These are phyloP conservation scores for Saccharomycopsis babjevae DNA, from an alignment of 805 yeast species.

Conservation along the genomic window DNA sequence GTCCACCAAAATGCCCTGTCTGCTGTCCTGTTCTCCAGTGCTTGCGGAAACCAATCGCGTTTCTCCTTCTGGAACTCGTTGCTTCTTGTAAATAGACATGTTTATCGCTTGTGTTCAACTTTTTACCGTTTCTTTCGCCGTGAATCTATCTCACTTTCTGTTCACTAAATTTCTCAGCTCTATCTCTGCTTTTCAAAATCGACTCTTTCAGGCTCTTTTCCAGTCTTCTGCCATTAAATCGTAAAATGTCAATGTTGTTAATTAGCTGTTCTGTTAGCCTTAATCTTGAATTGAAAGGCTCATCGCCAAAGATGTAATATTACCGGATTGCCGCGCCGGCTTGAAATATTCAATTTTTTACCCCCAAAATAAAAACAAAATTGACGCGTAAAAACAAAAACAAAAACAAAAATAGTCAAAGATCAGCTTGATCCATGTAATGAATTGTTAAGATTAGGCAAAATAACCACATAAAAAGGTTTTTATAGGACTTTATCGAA, in stretches of 20 bases:
- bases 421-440: neutral
- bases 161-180: no score
- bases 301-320: neutral
- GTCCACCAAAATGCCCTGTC: neutral
- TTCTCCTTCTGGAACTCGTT: neutral
- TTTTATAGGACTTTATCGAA: no score
- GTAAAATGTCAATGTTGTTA: no score
- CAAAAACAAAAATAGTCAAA: neutral
- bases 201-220: no score
- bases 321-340: neutral
- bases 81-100: conserved; percentile 8
- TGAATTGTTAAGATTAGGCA: no score
- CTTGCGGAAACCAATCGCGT: neutral
- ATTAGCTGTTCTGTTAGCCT: no score
- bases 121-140: neutral
- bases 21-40: no score
- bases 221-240: no score
- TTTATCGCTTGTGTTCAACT: neutral
- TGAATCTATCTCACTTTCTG: no score
- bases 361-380: neutral
- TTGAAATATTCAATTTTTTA: neutral
- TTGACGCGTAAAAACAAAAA: neutral
- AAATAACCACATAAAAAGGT: no score
- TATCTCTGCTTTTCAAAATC: no score
- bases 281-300: neutral